Evolutionary conservation across 1,284 basidiomycete genomes (phyloP).

Genomic region (Garcileccinum viscosum): DNA sequence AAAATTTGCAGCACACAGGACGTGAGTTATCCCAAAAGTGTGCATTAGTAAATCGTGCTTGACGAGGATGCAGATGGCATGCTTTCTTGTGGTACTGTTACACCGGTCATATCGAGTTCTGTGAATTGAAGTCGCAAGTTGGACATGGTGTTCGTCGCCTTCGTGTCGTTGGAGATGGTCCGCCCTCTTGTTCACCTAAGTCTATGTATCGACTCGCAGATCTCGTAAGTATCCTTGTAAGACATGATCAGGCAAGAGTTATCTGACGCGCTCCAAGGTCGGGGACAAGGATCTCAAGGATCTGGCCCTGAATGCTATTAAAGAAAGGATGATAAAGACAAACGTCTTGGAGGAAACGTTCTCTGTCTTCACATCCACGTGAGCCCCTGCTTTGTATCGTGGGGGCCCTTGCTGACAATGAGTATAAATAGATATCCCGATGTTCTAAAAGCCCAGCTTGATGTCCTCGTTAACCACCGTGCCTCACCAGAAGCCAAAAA

Average conservation of each 20-base stretch:
- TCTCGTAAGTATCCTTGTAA: conserved; percentile 22
- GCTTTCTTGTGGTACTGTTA: conserved; percentile 42
- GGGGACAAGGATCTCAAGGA: conserved; percentile 26
- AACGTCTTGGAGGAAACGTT: conserved; percentile 38
- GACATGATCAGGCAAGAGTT: not conserved
- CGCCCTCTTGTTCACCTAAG: conserved; percentile 37
- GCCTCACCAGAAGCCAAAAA: conserved; percentile 19
- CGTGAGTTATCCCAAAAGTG: conserved; percentile 22
- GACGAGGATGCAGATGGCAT: conserved; percentile 27
- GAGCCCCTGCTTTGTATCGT: not conserved
- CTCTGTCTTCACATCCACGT: conserved; percentile 39
- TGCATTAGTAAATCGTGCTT: not conserved
- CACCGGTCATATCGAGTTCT: conserved; percentile 32
- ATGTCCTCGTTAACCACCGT: conserved; percentile 15
- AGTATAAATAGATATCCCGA: conserved; percentile 23
- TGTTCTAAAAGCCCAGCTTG: conserved; percentile 23
- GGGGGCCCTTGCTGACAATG: conserved; percentile 9
- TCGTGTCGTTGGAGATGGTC: conserved; percentile 5
- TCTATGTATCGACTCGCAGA: conserved; percentile 40
- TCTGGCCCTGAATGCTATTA: conserved; percentile 32
- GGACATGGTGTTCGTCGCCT: conserved; percentile 1
- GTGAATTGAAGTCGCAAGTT: conserved; percentile 28
- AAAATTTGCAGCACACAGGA: conserved; percentile 34
- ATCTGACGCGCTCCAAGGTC: conserved; percentile 17
- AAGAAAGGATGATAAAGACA: conserved; percentile 17